Evolutionary conservation across 306 rosid genomes (phyloP).

Genomic region (Quercus rubra): DNA sequence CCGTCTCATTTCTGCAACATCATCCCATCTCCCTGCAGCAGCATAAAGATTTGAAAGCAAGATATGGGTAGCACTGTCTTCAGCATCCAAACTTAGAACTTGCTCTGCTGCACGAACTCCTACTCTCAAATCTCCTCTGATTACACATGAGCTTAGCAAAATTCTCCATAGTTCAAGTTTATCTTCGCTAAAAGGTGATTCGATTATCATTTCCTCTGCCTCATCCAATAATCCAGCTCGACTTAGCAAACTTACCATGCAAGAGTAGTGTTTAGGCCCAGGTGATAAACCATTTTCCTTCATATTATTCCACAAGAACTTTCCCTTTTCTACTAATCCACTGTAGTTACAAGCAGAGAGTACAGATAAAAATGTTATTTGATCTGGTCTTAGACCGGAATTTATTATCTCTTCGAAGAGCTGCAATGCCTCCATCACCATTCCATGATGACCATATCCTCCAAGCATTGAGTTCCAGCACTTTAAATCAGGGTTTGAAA

Average conservation of each 20-base stretch:
- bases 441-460: constrained; percentile 85
- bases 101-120: constrained; percentile 69
- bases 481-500: constrained; percentile 60
- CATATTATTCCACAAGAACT: constrained; percentile 64
- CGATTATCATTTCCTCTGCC: constrained; percentile 55
- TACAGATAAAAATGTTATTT: constrained; percentile 69
- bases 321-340: constrained; percentile 53
- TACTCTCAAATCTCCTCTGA: constrained; percentile 48
- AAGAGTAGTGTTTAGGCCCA: constrained; percentile 79
- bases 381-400: constrained; percentile 59
- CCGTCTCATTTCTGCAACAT: constrained; percentile 59
- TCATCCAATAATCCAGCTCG: constrained; percentile 63
- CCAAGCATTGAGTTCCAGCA: constrained; percentile 93
- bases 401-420: constrained; percentile 46
- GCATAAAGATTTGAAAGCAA: constrained; percentile 83
- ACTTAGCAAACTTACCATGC: constrained; percentile 77
- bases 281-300: constrained; percentile 48
- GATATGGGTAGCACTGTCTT: constrained; percentile 65
- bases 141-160: constrained; percentile 69
- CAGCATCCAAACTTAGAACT: constrained; percentile 49
- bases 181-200: constrained; percentile 54
- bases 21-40: constrained; percentile 53
- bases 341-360: constrained; percentile 77
- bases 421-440: constrained; percentile 57
- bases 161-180: constrained; percentile 70